Evolutionary conservation across 1,284 basidiomycete genomes (phyloP).

Genomic region (Boletellus dicymbophilus): DNA sequence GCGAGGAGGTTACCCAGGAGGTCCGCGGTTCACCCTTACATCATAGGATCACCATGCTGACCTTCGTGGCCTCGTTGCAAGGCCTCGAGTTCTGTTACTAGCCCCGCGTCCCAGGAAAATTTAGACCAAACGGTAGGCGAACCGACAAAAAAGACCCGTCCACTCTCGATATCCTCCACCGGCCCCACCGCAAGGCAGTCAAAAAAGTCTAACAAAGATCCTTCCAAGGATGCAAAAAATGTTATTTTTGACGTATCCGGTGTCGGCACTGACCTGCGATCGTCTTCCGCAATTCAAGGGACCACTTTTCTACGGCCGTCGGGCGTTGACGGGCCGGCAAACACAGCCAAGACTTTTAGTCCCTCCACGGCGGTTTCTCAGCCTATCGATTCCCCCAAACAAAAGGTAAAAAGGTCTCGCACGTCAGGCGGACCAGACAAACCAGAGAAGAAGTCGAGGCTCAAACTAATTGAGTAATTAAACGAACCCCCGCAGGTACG

Average conservation of each 20-base stretch:
- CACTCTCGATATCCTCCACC: slow-evolving; percentile 20
- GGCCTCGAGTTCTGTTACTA: slow-evolving; percentile 15
- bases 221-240: slow-evolving; percentile 47
- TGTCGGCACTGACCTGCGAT: slow-evolving; percentile 46
- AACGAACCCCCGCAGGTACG: slow-evolving; percentile 11
- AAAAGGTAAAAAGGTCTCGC: slow-evolving; percentile 21
- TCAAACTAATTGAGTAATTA: slow-evolving; percentile 26
- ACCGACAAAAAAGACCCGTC: slow-evolving; percentile 16
- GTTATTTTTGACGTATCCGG: slow-evolving; percentile 50
- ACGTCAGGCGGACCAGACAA: slow-evolving; percentile 15
- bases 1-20: slow-evolving; percentile 29
- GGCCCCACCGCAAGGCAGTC: background rate
- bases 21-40: slow-evolving; percentile 26
- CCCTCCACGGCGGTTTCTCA: slow-evolving; percentile 3
- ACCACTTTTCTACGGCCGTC: slow-evolving; percentile 23
- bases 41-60: slow-evolving; percentile 12
- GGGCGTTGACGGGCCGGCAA: slow-evolving; percentile 19
- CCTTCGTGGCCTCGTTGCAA: slow-evolving; percentile 18
- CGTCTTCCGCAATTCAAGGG: slow-evolving; percentile 5
- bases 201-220: slow-evolving; percentile 11
- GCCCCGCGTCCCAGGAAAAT: background rate
- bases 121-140: background rate
- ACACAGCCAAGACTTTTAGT: slow-evolving; percentile 5
- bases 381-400: slow-evolving; percentile 6
- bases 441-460: slow-evolving; percentile 29